These are phyloP conservation scores for Colletotrichum coccodes DNA, from an alignment of 2,329 filamentous ascomycete genomes.

Conservation along the genomic window DNA sequence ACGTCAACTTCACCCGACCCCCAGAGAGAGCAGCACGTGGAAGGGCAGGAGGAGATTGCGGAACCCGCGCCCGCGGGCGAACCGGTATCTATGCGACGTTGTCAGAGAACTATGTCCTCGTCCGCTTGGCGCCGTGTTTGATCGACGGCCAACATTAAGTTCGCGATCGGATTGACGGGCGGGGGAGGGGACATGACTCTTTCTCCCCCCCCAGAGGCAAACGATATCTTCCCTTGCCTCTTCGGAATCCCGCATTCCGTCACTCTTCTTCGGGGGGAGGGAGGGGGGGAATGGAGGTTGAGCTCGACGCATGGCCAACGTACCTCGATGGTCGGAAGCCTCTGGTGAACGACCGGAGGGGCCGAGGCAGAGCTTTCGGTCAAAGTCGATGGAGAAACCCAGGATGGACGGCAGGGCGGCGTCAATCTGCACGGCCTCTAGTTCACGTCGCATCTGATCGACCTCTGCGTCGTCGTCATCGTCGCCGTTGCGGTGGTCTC, in stretches of 20 bases:
- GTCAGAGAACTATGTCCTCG: conserved; percentile 1
- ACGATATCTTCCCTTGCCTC: not conserved
- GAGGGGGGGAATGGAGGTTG: not conserved
- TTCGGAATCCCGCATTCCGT: not conserved
- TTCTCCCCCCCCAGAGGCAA: not conserved
- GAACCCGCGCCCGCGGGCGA: not conserved
- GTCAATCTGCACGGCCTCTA: conserved; percentile 28
- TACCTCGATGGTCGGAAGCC: conserved; percentile 10
- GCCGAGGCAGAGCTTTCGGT: conserved; percentile 17
- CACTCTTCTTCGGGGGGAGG: not conserved
- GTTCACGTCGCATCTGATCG: conserved; percentile 7
- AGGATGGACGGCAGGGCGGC: conserved; percentile 16
- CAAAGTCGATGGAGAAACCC: conserved; percentile 21
- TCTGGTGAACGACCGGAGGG: conserved; percentile 10
- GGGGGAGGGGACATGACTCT: not conserved
- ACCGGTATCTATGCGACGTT: not conserved
- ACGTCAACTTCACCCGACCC: not conserved
- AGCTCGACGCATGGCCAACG: not conserved
- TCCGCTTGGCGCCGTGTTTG: conserved; percentile 8
- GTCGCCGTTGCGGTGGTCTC: not conserved
- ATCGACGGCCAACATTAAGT: conserved; percentile 1
- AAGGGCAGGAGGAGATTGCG: not conserved
- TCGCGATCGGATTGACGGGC: not conserved
- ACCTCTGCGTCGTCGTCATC: conserved; percentile 3
- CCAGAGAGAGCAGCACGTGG: not conserved